phyloP scores from a whole-genome alignment of 2,329 filamentous ascomycete genomes.

The Xylaria arbuscula region DNA sequence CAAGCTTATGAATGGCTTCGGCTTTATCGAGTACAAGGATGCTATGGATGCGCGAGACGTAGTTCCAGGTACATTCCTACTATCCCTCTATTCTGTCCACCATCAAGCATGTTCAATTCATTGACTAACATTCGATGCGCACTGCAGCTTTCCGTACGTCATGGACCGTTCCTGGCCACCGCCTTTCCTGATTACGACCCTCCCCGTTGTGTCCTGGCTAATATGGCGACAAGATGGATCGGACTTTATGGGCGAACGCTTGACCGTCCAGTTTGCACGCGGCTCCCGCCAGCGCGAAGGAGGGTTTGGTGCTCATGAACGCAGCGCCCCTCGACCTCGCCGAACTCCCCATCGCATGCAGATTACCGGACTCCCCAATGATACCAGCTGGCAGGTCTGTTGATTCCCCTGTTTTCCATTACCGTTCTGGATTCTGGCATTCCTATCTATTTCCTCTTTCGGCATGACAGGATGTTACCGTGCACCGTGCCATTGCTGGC shows the following conservation, averaged over 20 bases:
- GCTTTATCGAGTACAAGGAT: slow-evolving; percentile 99
- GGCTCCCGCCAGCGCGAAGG: slow-evolving; percentile 72
- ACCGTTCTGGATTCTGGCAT: slow-evolving; percentile 52
- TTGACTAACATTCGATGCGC: slow-evolving; percentile 45
- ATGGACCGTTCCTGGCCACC: slow-evolving; percentile 51
- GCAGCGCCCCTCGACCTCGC: slow-evolving; percentile 78
- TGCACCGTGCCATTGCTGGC: slow-evolving; percentile 45
- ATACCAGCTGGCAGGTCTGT: slow-evolving; percentile 99
- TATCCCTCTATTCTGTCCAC: slow-evolving; percentile 31
- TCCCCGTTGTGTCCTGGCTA: slow-evolving; percentile 52
- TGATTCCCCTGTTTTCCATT: slow-evolving; percentile 67
- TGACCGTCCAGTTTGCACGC: slow-evolving; percentile 98
- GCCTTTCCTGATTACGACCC: slow-evolving; percentile 45
- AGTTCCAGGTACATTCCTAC: slow-evolving; percentile 81
- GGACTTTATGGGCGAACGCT: slow-evolving; percentile 96
- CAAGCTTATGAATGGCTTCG: slow-evolving; percentile 99
- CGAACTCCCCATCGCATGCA: slow-evolving; percentile 97
- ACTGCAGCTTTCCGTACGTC: slow-evolving; percentile 70
- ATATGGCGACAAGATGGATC: slow-evolving; percentile 79
- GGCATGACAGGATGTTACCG: slow-evolving; percentile 44
- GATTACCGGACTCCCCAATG: slow-evolving; percentile 93
- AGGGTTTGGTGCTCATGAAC: slow-evolving; percentile 65
- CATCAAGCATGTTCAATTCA: not conserved
- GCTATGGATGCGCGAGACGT: slow-evolving; percentile 98
- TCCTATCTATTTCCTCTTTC: slow-evolving; percentile 44